phyloP scores from a whole-genome alignment of 2,329 filamentous ascomycete genomes.

The Pseudocercospora vitis region DNA sequence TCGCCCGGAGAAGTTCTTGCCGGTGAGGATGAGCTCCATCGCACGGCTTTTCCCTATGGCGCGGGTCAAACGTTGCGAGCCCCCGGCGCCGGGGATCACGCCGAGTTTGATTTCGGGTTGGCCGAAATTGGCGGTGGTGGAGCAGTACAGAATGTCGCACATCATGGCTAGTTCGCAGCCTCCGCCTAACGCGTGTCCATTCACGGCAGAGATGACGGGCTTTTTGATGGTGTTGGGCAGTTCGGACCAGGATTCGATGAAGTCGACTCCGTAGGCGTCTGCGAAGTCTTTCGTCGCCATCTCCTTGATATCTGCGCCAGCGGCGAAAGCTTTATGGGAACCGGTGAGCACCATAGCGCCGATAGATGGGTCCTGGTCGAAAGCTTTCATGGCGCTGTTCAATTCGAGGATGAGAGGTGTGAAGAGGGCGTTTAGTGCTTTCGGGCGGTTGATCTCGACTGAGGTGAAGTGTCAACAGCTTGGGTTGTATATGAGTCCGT shows the following conservation, averaged over 20 bases:
- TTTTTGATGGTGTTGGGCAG: constrained; percentile 84
- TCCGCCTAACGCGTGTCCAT: constrained; percentile 89
- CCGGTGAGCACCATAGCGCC: constrained; percentile 83
- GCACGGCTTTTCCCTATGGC: constrained; percentile 69
- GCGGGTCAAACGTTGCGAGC: constrained; percentile 81
- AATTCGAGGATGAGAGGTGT: constrained; percentile 89
- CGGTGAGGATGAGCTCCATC: constrained; percentile 89
- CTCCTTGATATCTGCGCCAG: constrained; percentile 97
- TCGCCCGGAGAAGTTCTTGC: constrained; percentile 76
- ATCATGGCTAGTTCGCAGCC: constrained; percentile 97
- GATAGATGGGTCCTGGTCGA: constrained; percentile 69
- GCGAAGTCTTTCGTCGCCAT: constrained; percentile 93
- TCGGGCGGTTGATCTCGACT: constrained; percentile 94
- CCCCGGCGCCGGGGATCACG: constrained; percentile 86
- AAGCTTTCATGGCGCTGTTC: constrained; percentile 70
- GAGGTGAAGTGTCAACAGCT: too few species aligned
- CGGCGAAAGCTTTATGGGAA: constrained; percentile 86
- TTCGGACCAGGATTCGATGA: constrained; percentile 92
- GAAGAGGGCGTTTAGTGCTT: constrained; percentile 90
- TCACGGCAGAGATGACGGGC: constrained; percentile 90
- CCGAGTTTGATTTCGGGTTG: constrained; percentile 97
- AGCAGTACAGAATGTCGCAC: constrained; percentile 94
- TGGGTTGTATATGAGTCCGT: too few species aligned
- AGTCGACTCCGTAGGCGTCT: constrained; percentile 81
- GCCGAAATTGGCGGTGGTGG: constrained; percentile 81